Evolutionary conservation across 129 eudicot species (phyloP).

Genomic region (Rutidosis leptorrhynchoides): DNA sequence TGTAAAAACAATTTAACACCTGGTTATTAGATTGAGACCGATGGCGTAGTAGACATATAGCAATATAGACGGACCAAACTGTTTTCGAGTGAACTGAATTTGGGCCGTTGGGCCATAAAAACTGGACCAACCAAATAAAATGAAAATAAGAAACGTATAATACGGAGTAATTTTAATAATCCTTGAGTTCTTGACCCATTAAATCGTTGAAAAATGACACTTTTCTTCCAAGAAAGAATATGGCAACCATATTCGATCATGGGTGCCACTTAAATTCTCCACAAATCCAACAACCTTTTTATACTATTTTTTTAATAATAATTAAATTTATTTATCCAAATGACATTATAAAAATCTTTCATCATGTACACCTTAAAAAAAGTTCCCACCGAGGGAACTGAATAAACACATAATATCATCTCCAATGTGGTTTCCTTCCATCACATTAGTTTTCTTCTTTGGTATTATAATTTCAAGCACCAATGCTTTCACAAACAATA

Average conservation of each 20-base stretch:
- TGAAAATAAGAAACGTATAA: no score
- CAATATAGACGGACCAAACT: no score
- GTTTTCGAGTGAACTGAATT: no score
- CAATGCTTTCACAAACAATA: constrained; percentile 24
- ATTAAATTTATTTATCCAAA: neutral
- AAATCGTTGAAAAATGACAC: neutral
- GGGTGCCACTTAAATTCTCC: constrained; percentile 55
- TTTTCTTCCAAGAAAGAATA: constrained; percentile 11
- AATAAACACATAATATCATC: constrained; percentile 18
- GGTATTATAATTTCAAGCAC: constrained; percentile 25
- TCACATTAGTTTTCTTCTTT: constrained; percentile 19
- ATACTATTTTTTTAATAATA: neutral
- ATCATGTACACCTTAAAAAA: constrained; percentile 4
- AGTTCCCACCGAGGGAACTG: constrained; percentile 20
- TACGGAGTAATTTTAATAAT: no score
- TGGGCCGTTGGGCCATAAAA: no score
- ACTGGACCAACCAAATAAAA: no score
- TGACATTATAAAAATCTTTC: constrained; percentile 14
- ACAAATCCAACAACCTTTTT: constrained; percentile 24
- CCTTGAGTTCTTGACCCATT: no score
- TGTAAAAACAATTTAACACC: no score
- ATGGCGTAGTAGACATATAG: no score
- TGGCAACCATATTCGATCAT: constrained; percentile 77
- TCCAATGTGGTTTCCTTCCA: constrained; percentile 27
- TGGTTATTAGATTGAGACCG: no score